A percentile compares a stretch with the other conserved stretches of the same genome.
Evolutionary conservation across 306 rosid species (phyloP).

Genomic region (Vicia faba): DNA sequence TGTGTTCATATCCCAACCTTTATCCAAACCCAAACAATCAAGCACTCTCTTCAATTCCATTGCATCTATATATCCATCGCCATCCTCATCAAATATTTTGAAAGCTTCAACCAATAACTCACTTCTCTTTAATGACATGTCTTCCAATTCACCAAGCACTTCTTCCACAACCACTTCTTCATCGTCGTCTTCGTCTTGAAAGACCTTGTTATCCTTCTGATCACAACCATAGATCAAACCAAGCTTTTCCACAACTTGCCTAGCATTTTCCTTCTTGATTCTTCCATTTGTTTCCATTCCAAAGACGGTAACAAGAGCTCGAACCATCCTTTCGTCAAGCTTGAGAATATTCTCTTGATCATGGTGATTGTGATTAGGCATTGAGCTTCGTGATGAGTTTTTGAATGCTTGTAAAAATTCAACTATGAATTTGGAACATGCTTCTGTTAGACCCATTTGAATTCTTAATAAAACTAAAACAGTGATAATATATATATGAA

Average conservation of each 20-base stretch:
- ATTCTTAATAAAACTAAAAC: neutral
- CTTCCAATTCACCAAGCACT: constrained; percentile 58
- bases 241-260: constrained; percentile 73
- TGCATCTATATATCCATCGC: constrained; percentile 85
- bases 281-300: constrained; percentile 84
- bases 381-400: constrained; percentile 38
- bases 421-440: constrained; percentile 60
- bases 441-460: constrained; percentile 64
- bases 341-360: constrained; percentile 34
- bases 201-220: constrained; percentile 34
- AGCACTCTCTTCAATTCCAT: constrained; percentile 90
- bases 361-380: constrained; percentile 15
- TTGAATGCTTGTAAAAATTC: constrained; percentile 60
- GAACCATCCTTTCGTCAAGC: constrained; percentile 55
- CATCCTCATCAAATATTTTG: constrained; percentile 87
- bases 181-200: constrained; percentile 22
- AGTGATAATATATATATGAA: neutral
- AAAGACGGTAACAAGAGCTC: constrained; percentile 76
- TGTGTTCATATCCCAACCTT: constrained; percentile 77
- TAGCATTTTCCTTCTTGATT: constrained; percentile 72
- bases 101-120: constrained; percentile 72
- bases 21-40: constrained; percentile 83
- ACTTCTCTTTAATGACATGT: constrained; percentile 44
- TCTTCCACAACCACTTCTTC: constrained; percentile 67
- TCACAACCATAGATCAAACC: constrained; percentile 53